Evolutionary conservation across 2,329 filamentous ascomycete genomes (phyloP).

Genomic region (Trichoderma harzianum): DNA sequence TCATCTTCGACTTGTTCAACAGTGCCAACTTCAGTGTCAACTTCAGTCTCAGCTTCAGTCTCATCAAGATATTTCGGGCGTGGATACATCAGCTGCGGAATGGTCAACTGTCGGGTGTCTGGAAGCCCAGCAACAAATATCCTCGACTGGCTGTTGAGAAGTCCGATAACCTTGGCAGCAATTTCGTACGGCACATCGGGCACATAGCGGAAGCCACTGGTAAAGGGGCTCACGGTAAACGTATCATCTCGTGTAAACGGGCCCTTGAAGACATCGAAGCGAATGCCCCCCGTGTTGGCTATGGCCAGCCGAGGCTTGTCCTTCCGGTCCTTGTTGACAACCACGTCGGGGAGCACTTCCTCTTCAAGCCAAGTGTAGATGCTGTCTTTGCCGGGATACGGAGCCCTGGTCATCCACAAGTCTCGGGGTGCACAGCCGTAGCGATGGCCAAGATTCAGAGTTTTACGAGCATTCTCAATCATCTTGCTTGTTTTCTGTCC

Average conservation of each 20-base stretch:
- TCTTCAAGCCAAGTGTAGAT: slow-evolving; percentile 79
- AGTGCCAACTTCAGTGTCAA: slow-evolving; percentile 7
- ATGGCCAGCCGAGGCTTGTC: slow-evolving; percentile 68
- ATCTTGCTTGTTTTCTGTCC: slow-evolving; percentile 68
- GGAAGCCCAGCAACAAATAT: slow-evolving; percentile 42
- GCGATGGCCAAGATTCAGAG: slow-evolving; percentile 66
- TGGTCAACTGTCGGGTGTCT: slow-evolving; percentile 46
- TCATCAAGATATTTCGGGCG: background rate
- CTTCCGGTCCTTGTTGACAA: slow-evolving; percentile 55
- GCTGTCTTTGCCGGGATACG: slow-evolving; percentile 69
- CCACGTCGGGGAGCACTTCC: slow-evolving; percentile 66
- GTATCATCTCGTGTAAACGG: slow-evolving; percentile 84
- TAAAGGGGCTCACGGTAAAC: slow-evolving; percentile 85
- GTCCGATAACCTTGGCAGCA: slow-evolving; percentile 64
- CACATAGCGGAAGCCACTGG: slow-evolving; percentile 71
- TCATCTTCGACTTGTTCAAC: slow-evolving; percentile 16
- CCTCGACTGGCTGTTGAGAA: slow-evolving; percentile 54
- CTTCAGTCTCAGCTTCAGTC: slow-evolving; percentile 15
- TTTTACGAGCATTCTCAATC: slow-evolving; percentile 67
- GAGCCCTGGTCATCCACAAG: slow-evolving; percentile 76
- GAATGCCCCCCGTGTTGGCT: slow-evolving; percentile 84
- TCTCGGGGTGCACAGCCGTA: slow-evolving; percentile 81
- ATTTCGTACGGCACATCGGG: slow-evolving; percentile 76
- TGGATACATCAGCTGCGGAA: slow-evolving; percentile 44
- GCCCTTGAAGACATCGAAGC: slow-evolving; percentile 94